Evolutionary conservation across 2,329 filamentous ascomycete genomes (phyloP), one percentile per base, ranked within the genome.

Genomic region (Didymella exigua): DNA sequence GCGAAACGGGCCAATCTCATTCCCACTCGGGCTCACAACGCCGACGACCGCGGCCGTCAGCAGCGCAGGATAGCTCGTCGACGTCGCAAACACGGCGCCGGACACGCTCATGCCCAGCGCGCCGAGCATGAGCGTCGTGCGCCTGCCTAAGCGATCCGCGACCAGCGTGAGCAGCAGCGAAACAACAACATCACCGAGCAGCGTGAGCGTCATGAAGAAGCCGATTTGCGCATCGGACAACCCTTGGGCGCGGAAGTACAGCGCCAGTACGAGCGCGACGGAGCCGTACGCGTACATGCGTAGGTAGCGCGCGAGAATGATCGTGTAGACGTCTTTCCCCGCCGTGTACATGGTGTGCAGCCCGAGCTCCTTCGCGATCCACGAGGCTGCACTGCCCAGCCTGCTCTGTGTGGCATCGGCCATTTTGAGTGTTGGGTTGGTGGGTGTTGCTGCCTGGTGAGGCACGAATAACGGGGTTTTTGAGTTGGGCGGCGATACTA

Each of bases 1-100:
- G 24, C 75, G 62, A 42, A 77, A 77, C 3, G 75, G 75, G 6
- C 75, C 75, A 59, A 77, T 76, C 59, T 77, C 75, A 33, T 72
- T 75, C 24, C 75, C 75, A 34, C 65, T 72, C 9, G 73, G 71
- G 52, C 72, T 75, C 14, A 77, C 71, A 0, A 77, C 74, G 1
- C 75, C 75, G 6, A 76, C 40, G 11, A 76, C 67, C 3, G 75
- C 73, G 2, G 73, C 74, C 4, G 61, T 18, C 3, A 77, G 61
- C 18, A 77, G 38, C 2, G 68, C 58, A 26, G 60, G 51, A 45
- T 75, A 76, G 30, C 69, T 69, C 18, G 57, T 65, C 16, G 63
- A 69, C 2, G 61, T 56, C 1, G 73, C 74, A 51, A 77, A 76
- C 6, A 76, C 64, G 0, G 63, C 62, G 3, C 75, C 75, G 0